Evolutionary conservation across 179 eudicot species (phyloP).

Genomic region (Pouteria campechiana): DNA sequence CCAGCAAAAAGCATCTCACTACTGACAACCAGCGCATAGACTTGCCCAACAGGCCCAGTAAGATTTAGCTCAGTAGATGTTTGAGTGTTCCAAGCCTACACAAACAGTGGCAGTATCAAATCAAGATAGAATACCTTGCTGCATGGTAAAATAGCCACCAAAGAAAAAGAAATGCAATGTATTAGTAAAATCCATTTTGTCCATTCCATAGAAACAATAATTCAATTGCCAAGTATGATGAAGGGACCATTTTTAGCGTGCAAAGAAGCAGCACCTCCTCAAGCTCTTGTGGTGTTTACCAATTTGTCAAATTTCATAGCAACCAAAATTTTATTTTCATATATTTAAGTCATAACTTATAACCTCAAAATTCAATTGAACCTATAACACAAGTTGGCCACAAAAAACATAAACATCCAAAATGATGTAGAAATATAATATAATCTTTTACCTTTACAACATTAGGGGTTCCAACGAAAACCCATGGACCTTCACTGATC

Average conservation of each 20-base stretch:
- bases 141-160: neutral
- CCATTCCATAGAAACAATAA: too few relatives aligned
- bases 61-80: conserved; percentile 55
- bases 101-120: conserved; percentile 3
- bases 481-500: conserved; percentile 98
- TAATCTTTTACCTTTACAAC: conserved; percentile 76
- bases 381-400: too few relatives aligned
- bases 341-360: too few relatives aligned
- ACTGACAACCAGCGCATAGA: conserved; percentile 80
- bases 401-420: neutral
- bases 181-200: neutral
- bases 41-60: conserved; percentile 87
- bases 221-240: too few relatives aligned
- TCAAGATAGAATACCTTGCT: neutral
- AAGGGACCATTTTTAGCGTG: too few relatives aligned
- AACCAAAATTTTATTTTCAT: too few relatives aligned
- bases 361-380: too few relatives aligned
- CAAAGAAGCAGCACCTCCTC: too few relatives aligned
- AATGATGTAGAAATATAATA: conserved; percentile 1
- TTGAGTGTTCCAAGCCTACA: conserved; percentile 86
- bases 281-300: too few relatives aligned
- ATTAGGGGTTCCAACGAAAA: conserved; percentile 75
- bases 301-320: too few relatives aligned
- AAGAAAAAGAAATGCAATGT: neutral
- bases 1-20: conserved; percentile 88